phyloP scores from a whole-genome alignment of 1,284 basidiomycete genomes.

The Cerrena zonata region DNA sequence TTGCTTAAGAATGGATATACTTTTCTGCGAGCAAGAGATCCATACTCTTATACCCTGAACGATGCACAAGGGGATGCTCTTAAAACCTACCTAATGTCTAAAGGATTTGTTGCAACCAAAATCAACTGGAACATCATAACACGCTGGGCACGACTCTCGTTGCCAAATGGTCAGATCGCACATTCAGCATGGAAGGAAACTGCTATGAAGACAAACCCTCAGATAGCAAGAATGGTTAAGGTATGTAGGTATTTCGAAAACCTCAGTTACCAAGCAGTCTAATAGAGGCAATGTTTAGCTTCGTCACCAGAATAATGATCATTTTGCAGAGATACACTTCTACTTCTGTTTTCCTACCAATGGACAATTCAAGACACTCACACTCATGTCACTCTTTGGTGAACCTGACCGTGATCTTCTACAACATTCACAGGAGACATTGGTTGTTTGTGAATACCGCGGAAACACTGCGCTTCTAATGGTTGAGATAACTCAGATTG shows the following conservation, averaged over 20 bases:
- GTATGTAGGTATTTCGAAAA: constrained; percentile 11
- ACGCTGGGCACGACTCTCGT: constrained; percentile 22
- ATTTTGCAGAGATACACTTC: constrained; percentile 6
- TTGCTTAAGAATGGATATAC: constrained; percentile 3
- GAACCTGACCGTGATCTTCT: constrained; percentile 16
- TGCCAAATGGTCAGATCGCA: constrained; percentile 28
- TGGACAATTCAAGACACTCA: constrained; percentile 5
- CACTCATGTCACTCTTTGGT: constrained; percentile 18
- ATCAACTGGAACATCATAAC: not conserved
- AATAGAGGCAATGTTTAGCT: not conserved
- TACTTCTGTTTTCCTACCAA: constrained; percentile 1
- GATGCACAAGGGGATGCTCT: not conserved
- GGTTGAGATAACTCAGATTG: constrained; percentile 15
- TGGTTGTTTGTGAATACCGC: constrained; percentile 18
- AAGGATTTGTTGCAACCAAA: not conserved
- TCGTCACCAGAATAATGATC: not conserved
- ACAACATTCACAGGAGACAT: constrained; percentile 15
- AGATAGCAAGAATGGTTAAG: constrained; percentile 23
- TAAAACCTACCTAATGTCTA: not conserved
- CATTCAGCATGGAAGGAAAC: constrained; percentile 22
- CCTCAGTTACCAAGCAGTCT: not conserved
- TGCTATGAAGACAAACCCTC: constrained; percentile 8
- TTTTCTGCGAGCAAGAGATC: constrained; percentile 6
- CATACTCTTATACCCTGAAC: not conserved
- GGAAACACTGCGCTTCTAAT: constrained; percentile 15